Evolutionary conservation across 2,329 filamentous ascomycete species (phyloP), one percentile per base, ranked within the genome.

Genomic region (Cladosporium sp.): DNA sequence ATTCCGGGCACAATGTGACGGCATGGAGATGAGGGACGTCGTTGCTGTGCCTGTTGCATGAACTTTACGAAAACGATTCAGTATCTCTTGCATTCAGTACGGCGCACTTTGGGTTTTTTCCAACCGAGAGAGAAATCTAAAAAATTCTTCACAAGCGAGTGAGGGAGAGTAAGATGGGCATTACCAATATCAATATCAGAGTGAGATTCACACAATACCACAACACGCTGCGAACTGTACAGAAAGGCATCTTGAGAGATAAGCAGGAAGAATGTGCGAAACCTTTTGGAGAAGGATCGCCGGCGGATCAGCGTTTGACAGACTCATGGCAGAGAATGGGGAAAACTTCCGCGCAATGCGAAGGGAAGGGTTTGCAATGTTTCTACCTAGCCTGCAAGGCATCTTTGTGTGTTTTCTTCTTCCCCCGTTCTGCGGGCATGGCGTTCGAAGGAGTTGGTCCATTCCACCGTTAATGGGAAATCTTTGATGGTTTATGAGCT

Each of bases 31-130:
- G 17, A n/a, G n/a, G n/a, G 13, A 15, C 34, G 34, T 19, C 47
- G 47, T 17, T 20, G 37, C 22, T 42, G 50, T 42, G 22, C 13
- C 37, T 35, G 37, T 25, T 35, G 50, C 50, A 53, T 53, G 50
- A 53, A 53, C 20, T 24, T 53, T 42, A 53, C 50, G 50, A 53
- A n/a, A 40, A 53, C 32, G 36, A 53, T 53, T n/a, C 36, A 40
- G 24, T 40, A 44, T 36, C 24, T 25, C n/a, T 34, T 53, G 50
- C 50, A 53, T 53, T 53, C n/a, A n/a, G 17, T 42, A 36, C 24
- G 50, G 50, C 50, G 50, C 50, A 53, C 37, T n/a, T n/a, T 19
- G 50, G 50, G 50, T 28, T 35, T 45, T 50, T 50, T 32, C 13
- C 47, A 13, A 36, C 19, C 47, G 34, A 37, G 28, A 36, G 22